phyloP scores from a whole-genome alignment of 129 eudicot species.

The Rutidosis leptorrhynchoides region DNA sequence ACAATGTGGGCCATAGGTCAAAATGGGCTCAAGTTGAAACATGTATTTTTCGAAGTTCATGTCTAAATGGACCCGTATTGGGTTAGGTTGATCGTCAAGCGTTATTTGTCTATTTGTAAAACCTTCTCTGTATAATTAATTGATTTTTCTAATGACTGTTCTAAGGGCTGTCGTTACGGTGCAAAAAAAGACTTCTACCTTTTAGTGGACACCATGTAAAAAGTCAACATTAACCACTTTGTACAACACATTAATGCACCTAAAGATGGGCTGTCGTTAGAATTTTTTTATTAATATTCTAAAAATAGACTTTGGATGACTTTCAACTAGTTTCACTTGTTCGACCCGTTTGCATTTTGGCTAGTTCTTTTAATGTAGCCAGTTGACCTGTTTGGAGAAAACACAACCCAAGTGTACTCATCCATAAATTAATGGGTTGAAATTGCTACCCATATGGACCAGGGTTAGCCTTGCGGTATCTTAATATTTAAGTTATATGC shows the following conservation, averaged over 20 bases:
- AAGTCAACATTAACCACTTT: too few species aligned
- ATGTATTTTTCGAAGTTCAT: not conserved
- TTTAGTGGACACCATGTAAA: too few species aligned
- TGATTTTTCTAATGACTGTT: too few species aligned
- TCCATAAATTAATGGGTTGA: not conserved
- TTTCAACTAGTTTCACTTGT: not conserved
- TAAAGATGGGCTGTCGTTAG: too few species aligned
- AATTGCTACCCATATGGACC: not conserved
- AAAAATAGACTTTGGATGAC: not conserved
- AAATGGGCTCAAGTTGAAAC: not conserved
- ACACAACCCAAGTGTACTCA: not conserved
- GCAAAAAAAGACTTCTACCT: too few species aligned
- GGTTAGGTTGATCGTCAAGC: not conserved
- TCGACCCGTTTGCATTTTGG: not conserved
- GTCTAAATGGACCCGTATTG: not conserved
- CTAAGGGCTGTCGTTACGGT: too few species aligned
- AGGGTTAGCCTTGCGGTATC: not conserved
- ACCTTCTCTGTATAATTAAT: not conserved
- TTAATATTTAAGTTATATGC: slow-evolving; percentile 8
- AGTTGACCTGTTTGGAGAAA: not conserved
- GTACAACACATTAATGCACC: too few species aligned
- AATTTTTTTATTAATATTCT: too few species aligned
- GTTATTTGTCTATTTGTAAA: not conserved
- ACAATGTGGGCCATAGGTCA: not conserved
- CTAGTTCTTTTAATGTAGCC: not conserved